A percentile compares a stretch with the other conserved stretches of the same genome.
Evolutionary conservation across 2,329 filamentous ascomycete genomes (phyloP).

Genomic region (Nannizziopsis arthrosporioides): DNA sequence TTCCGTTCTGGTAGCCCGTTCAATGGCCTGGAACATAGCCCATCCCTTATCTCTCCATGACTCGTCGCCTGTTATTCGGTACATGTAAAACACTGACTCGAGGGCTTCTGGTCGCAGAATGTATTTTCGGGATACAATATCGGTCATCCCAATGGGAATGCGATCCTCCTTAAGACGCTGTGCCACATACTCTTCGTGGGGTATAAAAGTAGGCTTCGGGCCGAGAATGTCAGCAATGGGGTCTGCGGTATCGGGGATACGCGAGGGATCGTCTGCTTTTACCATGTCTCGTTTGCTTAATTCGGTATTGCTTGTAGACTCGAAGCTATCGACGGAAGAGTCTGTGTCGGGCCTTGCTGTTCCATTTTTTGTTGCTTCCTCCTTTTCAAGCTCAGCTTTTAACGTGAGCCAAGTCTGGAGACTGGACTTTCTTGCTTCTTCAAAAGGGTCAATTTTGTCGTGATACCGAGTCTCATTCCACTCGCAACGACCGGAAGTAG

Average conservation of each 20-base stretch:
- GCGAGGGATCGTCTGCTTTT: slow-evolving; percentile 6
- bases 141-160: slow-evolving; percentile 33
- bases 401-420: slow-evolving; percentile 12
- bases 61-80: slow-evolving; percentile 72
- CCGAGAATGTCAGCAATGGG: slow-evolving; percentile 10
- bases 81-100: slow-evolving; percentile 81
- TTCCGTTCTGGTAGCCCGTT: slow-evolving; percentile 53
- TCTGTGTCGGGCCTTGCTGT: slow-evolving; percentile 21
- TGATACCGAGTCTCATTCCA: slow-evolving; percentile 17
- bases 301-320: slow-evolving; percentile 9
- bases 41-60: slow-evolving; percentile 71
- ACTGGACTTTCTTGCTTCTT: slow-evolving; percentile 9
- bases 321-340: neutral
- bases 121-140: slow-evolving; percentile 26
- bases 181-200: slow-evolving; percentile 32
- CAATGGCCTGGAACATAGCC: slow-evolving; percentile 68
- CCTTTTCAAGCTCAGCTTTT: slow-evolving; percentile 27
- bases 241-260: neutral
- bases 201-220: slow-evolving; percentile 20
- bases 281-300: slow-evolving; percentile 7
- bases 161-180: slow-evolving; percentile 33
- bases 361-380: slow-evolving; percentile 34
- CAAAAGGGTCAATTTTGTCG: slow-evolving; percentile 13
- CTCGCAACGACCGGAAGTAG: slow-evolving; percentile 10
- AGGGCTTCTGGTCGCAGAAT: slow-evolving; percentile 63